These are phyloP conservation scores for Dipsacomyces acuminosporus DNA, from an alignment of 371 early-diverging fungal species.

Conservation along the genomic window DNA sequence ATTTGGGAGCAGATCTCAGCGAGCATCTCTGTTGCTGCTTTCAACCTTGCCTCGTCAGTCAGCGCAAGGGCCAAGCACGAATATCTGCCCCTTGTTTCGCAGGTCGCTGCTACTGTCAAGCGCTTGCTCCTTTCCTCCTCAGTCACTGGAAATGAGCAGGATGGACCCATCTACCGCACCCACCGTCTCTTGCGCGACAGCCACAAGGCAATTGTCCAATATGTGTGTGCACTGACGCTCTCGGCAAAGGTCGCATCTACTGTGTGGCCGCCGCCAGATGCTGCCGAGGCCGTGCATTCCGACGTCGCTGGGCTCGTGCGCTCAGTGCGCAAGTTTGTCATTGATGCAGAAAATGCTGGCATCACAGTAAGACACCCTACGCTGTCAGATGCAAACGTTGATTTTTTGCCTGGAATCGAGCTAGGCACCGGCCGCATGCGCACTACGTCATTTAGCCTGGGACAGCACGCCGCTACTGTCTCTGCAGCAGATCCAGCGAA, in stretches of 20 bases:
- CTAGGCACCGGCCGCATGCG: conserved; percentile 20
- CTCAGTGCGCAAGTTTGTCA: conserved; percentile 70
- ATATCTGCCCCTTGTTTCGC: conserved; percentile 54
- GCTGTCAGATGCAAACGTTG: conserved; percentile 17
- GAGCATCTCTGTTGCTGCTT: conserved; percentile 24
- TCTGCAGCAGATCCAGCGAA: no score
- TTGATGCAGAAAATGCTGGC: conserved; percentile 65
- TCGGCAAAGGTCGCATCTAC: conserved; percentile 77
- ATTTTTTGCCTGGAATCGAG: conserved; percentile 32
- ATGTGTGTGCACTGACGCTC: conserved; percentile 75
- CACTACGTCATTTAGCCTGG: conserved; percentile 8
- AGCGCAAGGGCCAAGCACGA: conserved; percentile 56
- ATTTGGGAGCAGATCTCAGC: conserved; percentile 37
- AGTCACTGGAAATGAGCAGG: conserved; percentile 62
- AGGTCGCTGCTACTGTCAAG: conserved; percentile 72
- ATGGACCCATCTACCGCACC: conserved; percentile 57
- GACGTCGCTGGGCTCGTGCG: conserved; percentile 58
- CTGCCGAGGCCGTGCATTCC: conserved; percentile 57
- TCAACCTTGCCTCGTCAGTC: conserved; percentile 49
- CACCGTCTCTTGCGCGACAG: conserved; percentile 63
- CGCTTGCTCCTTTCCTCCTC: conserved; percentile 72
- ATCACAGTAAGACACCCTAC: conserved; percentile 38
- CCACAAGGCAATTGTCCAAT: conserved; percentile 74
- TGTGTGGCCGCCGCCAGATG: conserved; percentile 76
- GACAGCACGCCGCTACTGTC: neutral